Evolutionary conservation across 2,329 filamentous ascomycete genomes (phyloP), one percentile per base, ranked within the genome.

Genomic region (Colletotrichum nymphaeae): DNA sequence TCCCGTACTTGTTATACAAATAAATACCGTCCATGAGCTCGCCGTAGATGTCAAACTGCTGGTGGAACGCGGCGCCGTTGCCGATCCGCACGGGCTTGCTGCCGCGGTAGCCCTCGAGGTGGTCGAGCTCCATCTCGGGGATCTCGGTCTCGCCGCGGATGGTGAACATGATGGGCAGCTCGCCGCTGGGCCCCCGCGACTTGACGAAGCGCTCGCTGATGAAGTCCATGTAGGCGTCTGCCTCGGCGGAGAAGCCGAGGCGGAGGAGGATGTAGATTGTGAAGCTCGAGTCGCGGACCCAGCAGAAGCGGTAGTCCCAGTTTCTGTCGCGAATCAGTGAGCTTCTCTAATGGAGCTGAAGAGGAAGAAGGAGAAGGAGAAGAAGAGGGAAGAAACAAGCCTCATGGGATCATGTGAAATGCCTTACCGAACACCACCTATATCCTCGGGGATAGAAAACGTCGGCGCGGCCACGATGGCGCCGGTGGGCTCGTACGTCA

Each of bases 91-190:
- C 93, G 0, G 93, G 93, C 60, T 84, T 88, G 79, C 93, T 95
- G 30, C 89, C 88, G 65, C 90, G 87, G 79, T 95, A 95, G 2
- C 93, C 93, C 57, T 94, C 91, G 2, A 95, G 86, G 76, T 95
- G 93, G 69, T 85, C 81, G 6, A 95, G 86, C 75, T 93, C 92
- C 46, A 87, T 78, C 81, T 95, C 93, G 0, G 93, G 92, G 49
- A 95, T 93, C 52, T 94, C 91, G 1, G 92, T 94, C 57, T 91
- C 91, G 59, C 93, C 93, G 28, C 90, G 88, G 76, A 95, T 95
- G 53, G 92, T 94, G 79, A 95, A 95, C 93, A 95, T 95, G 78
- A 95, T 94, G 14, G 93, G 93, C 46, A 95, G 82, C 0, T 89
- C 90, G 35, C 90, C 89, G 63, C 92, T 88, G 1, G 87, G 79